Conservation (phyloP, 1,284 basidiomycete genomes). For the Ceratobasidium sp. region DNA sequence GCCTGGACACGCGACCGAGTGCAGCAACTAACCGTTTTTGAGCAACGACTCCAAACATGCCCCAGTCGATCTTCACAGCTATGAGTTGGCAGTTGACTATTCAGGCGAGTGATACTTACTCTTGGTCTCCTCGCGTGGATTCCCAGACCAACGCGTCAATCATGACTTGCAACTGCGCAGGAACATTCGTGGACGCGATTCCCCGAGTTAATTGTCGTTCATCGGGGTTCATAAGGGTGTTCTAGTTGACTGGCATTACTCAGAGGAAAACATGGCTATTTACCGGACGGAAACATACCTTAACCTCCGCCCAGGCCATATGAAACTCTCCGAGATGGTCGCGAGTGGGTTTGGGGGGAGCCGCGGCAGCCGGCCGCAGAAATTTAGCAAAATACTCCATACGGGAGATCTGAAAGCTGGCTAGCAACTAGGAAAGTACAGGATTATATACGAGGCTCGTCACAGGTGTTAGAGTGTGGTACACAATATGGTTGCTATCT, state of each 20-base stretch:
- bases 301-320: slow-evolving; percentile 72
- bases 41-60: slow-evolving; percentile 89
- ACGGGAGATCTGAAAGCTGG: too few relatives aligned
- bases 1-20: background rate
- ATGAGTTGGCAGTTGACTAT: slow-evolving; percentile 32
- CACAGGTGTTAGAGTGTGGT: background rate
- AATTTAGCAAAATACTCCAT: slow-evolving; percentile 90
- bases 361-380: slow-evolving; percentile 60
- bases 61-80: slow-evolving; percentile 70
- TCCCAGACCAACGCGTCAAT: slow-evolving; percentile 89
- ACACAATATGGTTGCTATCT: too few relatives aligned
- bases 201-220: slow-evolving; percentile 82
- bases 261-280: slow-evolving; percentile 9
- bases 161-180: slow-evolving; percentile 77
- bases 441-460: background rate
- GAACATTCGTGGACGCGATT: slow-evolving; percentile 82
- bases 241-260: slow-evolving; percentile 53
- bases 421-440: too few relatives aligned
- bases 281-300: slow-evolving; percentile 54
- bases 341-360: slow-evolving; percentile 58
- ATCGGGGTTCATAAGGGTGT: slow-evolving; percentile 77
- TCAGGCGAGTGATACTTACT: slow-evolving; percentile 59
- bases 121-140: slow-evolving; percentile 79
- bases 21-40: slow-evolving; percentile 70
- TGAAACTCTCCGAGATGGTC: slow-evolving; percentile 74